phyloP scores from a whole-genome alignment of 2,329 filamentous ascomycete species.

The Ceratocystis huliohia region DNA sequence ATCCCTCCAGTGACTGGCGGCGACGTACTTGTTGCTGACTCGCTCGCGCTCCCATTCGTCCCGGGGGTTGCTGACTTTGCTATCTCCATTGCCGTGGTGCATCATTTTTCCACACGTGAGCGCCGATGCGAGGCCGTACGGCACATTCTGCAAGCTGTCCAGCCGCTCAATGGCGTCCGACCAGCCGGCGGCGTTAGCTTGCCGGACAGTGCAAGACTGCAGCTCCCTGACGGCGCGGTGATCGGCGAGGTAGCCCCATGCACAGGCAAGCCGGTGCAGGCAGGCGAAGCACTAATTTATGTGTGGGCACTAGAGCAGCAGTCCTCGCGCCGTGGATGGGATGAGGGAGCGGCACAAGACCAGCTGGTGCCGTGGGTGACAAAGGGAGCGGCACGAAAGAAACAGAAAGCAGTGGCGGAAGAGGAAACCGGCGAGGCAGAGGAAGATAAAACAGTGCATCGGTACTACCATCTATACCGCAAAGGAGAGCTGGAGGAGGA shows the following conservation, averaged over 20 bases:
- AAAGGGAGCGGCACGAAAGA: constrained; percentile 25
- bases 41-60: constrained; percentile 69
- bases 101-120: constrained; percentile 71
- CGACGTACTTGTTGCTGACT: constrained; percentile 66
- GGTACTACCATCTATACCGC: constrained; percentile 89
- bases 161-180: constrained; percentile 21
- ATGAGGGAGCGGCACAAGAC: constrained; percentile 71
- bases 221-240: constrained; percentile 11
- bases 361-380: constrained; percentile 94
- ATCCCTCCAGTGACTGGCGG: constrained; percentile 34
- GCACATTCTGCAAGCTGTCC: constrained; percentile 56
- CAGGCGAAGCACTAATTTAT: constrained; percentile 65
- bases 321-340: constrained; percentile 75
- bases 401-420: not conserved
- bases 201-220: constrained; percentile 13
- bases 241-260: constrained; percentile 28
- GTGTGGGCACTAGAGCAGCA: constrained; percentile 95
- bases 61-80: constrained; percentile 55
- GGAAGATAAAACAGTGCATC: constrained; percentile 53
- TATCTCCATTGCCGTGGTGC: constrained; percentile 86
- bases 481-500: constrained; percentile 78
- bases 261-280: not conserved
- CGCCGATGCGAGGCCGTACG: constrained; percentile 61
- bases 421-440: not conserved
- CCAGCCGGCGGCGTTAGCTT: constrained; percentile 23